Evolutionary conservation across 352 stramenopile genomes (phyloP), one percentile per base, ranked within the genome.

Genomic region (Phytophthora rubi): DNA sequence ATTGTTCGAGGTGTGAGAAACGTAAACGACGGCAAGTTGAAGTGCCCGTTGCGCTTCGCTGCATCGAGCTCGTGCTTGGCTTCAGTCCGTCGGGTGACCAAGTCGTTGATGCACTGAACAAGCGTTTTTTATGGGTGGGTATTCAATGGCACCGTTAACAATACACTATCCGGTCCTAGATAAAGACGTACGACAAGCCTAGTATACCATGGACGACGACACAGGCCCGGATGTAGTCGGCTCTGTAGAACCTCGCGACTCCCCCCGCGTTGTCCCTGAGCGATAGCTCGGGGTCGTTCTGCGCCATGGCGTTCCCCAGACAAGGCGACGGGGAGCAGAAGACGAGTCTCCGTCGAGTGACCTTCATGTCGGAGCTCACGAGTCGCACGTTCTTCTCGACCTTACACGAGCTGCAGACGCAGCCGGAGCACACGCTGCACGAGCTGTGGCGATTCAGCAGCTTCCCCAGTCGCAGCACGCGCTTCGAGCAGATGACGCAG

Each of bases 301-400:
- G 3, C 18, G 49, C 47, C 30, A 26, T 35, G 8, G 42, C 56
- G 21, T 62, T 33, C 13, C 21, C 10, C 13, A 62, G 12, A 26
- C 56, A 62, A 26, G 45, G n/a, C n/a, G 45, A 52, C 39, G 47
- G n/a, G 2, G 28, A n/a, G 37, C 56, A 78, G 62, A 78, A 75
- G 23, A 58, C 54, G 51, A 77, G 42, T 52, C 64, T 75, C 54
- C 55, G 53, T 44, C 63, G 48, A 12, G 57, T 61, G 6, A 75
- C 42, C 35, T 55, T 59, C 7, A 30, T 16, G 42, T 78, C 71
- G 12, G 21, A 16, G 30, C 51, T 35, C 57, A 77, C 52, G 57
- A 77, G 68, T 48, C 39, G 62, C 70, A 77, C 45, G 59, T 58
- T 70, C 30, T 63, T 70, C 32, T 64, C 33, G 6, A 65, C 13